Percentiles rank a stretch among this genome's conserved stretches.
Evolutionary conservation across 345 rosid species (phyloP).

Genomic region (Streptanthus diversifolius): DNA sequence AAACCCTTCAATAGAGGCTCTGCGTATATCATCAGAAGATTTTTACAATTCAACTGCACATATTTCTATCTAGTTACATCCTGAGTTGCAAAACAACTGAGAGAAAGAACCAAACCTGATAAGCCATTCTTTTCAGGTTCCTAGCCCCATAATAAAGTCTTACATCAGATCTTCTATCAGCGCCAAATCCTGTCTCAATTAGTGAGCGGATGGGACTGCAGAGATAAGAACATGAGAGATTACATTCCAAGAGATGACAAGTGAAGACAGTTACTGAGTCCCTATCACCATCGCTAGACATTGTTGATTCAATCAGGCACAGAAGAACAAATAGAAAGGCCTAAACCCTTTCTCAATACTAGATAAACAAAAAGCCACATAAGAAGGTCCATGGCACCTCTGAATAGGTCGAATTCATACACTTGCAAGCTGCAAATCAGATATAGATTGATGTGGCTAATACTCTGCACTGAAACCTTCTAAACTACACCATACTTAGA

Average conservation of each 20-base stretch:
- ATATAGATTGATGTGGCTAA: background rate
- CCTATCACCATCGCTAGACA: background rate
- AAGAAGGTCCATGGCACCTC: background rate
- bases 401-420: background rate
- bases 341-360: background rate
- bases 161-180: conserved; percentile 67
- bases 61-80: background rate
- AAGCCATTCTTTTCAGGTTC: conserved; percentile 92
- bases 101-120: conserved; percentile 60
- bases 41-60: background rate
- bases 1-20: background rate
- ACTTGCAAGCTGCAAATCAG: background rate
- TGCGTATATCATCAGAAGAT: background rate
- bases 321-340: background rate
- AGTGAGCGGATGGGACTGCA: conserved; percentile 90
- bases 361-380: background rate
- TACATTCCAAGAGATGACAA: background rate
- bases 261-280: background rate
- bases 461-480: conserved; percentile 2
- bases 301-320: background rate
- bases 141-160: conserved; percentile 94
- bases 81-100: background rate
- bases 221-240: conserved; percentile 17
- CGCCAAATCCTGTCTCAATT: conserved; percentile 80
- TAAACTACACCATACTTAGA: background rate